Percentiles rank a stretch among this genome's conserved stretches.
These are phyloP conservation scores for Xylaria sp. DNA, from an alignment of 2,329 filamentous ascomycete genomes.

Conservation along the genomic window DNA sequence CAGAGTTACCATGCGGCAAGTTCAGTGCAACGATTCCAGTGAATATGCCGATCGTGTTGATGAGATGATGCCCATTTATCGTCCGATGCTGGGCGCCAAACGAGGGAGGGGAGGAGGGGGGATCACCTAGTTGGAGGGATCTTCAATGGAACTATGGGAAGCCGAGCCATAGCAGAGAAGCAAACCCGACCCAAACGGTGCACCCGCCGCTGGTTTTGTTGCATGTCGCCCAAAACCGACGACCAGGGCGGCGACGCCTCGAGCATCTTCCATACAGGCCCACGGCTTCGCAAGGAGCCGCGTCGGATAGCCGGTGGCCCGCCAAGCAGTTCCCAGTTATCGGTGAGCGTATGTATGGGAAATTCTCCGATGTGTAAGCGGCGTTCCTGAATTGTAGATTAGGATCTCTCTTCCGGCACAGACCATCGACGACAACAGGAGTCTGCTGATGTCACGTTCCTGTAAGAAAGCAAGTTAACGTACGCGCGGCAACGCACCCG, in stretches of 20 bases:
- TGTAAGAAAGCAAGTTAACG: constrained; percentile 5
- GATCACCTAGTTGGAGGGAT: background rate
- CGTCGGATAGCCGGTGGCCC: background rate
- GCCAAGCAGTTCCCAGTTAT: background rate
- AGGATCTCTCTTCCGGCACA: constrained; percentile 1
- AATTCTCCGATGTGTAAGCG: constrained; percentile 18
- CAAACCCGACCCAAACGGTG: constrained; percentile 7
- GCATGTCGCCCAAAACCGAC: constrained; percentile 1
- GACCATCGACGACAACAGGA: background rate
- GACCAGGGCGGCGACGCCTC: background rate
- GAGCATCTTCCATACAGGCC: background rate
- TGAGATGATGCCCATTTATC: constrained; percentile 12
- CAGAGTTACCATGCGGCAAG: constrained; percentile 1
- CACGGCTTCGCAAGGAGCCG: constrained; percentile 7
- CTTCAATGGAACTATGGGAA: constrained; percentile 6
- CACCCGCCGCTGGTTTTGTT: constrained; percentile 1
- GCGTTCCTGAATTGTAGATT: background rate
- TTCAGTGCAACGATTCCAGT: constrained; percentile 7
- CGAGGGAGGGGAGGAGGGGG: background rate
- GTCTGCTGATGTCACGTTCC: constrained; percentile 14
- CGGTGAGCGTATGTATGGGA: constrained; percentile 10
- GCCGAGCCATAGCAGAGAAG: constrained; percentile 5
- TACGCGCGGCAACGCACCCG: constrained; percentile 17
- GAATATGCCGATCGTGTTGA: constrained; percentile 7
- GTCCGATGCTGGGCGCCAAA: constrained; percentile 15